A percentile compares a stretch with the other conserved stretches of the same genome.
Conservation (phyloP, 2,329 filamentous ascomycete genomes). For the Albophoma yamanashiensis region DNA sequence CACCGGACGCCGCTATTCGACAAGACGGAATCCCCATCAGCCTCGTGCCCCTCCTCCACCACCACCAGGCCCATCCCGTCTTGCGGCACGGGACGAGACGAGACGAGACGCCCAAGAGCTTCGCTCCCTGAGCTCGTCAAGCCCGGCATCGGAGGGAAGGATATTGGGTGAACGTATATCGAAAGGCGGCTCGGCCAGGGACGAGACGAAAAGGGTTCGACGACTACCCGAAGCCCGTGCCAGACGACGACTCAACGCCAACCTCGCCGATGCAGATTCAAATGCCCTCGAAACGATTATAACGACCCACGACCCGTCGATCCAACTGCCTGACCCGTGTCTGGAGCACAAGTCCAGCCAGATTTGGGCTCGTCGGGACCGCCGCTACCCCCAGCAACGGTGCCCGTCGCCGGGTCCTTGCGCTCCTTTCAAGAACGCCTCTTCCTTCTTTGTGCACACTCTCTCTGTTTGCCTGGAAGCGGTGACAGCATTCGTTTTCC, state of each 20-base stretch:
- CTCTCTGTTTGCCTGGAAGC: background rate
- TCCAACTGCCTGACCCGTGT: background rate
- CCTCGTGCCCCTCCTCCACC: background rate
- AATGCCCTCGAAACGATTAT: constrained; percentile 21
- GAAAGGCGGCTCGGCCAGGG: constrained; percentile 4
- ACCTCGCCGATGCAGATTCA: constrained; percentile 7
- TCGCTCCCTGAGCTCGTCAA: background rate
- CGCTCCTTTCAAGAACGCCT: background rate
- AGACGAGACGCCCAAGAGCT: background rate
- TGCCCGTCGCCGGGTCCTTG: constrained; percentile 1
- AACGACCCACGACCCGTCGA: constrained; percentile 15
- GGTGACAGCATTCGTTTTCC: background rate
- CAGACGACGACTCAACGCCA: constrained; percentile 5
- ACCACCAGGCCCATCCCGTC: background rate
- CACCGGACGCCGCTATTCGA: background rate
- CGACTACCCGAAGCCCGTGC: background rate
- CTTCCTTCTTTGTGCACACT: constrained; percentile 4
- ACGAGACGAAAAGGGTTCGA: background rate
- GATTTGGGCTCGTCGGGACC: constrained; percentile 1
- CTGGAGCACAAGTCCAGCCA: background rate
- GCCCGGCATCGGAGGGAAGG: background rate
- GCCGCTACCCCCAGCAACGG: background rate
- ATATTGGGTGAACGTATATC: constrained; percentile 2
- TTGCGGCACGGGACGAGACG: background rate
- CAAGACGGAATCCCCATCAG: background rate